Base-by-base conservation (phyloP, 1,284 basidiomycete genomes). In the Hypsizygus ulmarius region DNA sequence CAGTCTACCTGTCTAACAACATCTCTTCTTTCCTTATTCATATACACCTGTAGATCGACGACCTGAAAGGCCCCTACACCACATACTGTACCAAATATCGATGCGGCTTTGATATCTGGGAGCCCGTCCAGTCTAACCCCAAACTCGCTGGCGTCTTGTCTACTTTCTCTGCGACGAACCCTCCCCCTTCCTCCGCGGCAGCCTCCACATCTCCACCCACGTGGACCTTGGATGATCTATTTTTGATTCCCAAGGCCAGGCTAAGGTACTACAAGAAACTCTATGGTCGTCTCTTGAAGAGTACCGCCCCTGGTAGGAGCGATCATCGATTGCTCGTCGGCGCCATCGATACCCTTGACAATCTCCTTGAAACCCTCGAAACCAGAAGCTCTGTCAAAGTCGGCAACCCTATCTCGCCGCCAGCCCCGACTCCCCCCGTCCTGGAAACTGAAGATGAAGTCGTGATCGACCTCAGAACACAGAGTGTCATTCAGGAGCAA, bases 201-300 rank as follows among this genome's bases (percentile, higher is more conserved):
- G 65, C 70, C 38, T 60, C 70, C 9, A 50, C 67, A 1, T 67
- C 71, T 38, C 65, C 73, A 7, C 69, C 74, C 1, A 53, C 72
- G 7, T 98, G 95, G 94, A 89, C 92, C 0, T 72, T 98, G 5
- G 94, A 97, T 60, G 72, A 79, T 9, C 76, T 98, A 16, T 98
- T 98, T 70, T 71, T 90, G 5, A 77, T 97, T 4, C 96, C 96
- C 0, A 88, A 87, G 60, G 74, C 76, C 11, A 82, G 96, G 21
- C 71, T 99, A 49, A 85, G 85, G 58, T 98, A 98, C 68, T 99
- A 97, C 75, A 88, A 85, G 64, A 95, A 90, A 65, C 77, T 99
- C 0, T 99, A 99, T 62, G 77, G 81, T 38, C 83, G 90, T 36
- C 71, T 99, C 29, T 71, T 98, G 49, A 93, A 90, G 69, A 93